phyloP scores from a whole-genome alignment of 2,329 filamentous ascomycete genomes.

The Albifimbria verrucaria region DNA sequence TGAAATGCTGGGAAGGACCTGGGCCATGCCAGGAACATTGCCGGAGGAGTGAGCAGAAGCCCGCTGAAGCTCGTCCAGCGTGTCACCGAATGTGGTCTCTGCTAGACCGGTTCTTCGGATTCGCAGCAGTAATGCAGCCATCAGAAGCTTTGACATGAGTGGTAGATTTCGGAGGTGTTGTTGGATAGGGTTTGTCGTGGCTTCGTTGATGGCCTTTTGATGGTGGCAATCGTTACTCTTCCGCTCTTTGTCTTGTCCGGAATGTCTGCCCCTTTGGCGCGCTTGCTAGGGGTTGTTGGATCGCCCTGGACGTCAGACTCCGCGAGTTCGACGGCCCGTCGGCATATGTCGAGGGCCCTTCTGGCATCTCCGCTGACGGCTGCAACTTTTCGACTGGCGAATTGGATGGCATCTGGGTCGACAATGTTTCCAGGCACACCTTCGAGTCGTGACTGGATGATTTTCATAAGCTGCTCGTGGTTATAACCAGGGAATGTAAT shows the following conservation, averaged over 20 bases:
- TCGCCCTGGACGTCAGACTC: slow-evolving; percentile 62
- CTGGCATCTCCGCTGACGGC: slow-evolving; percentile 93
- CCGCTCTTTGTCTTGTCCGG: slow-evolving; percentile 25
- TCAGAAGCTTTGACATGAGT: slow-evolving; percentile 77
- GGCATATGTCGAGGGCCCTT: slow-evolving; percentile 89
- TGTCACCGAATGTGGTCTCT: slow-evolving; percentile 85
- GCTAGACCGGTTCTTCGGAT: slow-evolving; percentile 79
- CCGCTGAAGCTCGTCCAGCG: slow-evolving; percentile 69
- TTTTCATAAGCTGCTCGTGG: slow-evolving; percentile 94
- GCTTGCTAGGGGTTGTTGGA: slow-evolving; percentile 62
- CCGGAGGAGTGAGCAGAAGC: slow-evolving; percentile 30
- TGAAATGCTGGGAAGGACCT: slow-evolving; percentile 27
- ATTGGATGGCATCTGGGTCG: slow-evolving; percentile 89
- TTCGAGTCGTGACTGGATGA: slow-evolving; percentile 89
- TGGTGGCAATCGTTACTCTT: slow-evolving; percentile 85
- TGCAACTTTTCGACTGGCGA: slow-evolving; percentile 93
- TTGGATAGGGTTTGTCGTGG: slow-evolving; percentile 87
- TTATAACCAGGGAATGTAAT: slow-evolving; percentile 98
- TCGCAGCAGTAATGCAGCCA: slow-evolving; percentile 76
- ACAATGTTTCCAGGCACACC: slow-evolving; percentile 88
- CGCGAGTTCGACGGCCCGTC: slow-evolving; percentile 90
- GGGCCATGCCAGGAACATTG: slow-evolving; percentile 32
- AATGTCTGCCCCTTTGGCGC: slow-evolving; percentile 19
- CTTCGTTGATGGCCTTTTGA: slow-evolving; percentile 95
- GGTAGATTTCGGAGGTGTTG: slow-evolving; percentile 82